These are phyloP conservation scores for Penicillium argentinense DNA, from an alignment of 495 filamentous ascomycete genomes.

Conservation along the genomic window DNA sequence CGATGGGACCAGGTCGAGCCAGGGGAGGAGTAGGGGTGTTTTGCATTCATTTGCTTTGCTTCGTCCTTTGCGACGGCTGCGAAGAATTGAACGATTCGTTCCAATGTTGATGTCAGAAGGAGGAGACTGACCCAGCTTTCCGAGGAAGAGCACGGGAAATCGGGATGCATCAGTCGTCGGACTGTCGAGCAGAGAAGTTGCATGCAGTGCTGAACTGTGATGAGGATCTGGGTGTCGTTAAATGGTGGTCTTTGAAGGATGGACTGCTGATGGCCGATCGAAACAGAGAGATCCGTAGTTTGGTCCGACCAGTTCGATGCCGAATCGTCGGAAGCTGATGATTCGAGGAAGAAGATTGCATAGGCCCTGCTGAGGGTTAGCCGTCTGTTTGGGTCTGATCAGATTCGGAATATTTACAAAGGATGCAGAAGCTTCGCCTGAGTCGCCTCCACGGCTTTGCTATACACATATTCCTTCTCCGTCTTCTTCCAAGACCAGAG, in stretches of 20 bases:
- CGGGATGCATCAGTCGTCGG: constrained; percentile 29
- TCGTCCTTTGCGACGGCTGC: constrained; percentile 20
- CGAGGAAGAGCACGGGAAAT: constrained; percentile 23
- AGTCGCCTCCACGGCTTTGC: constrained; percentile 22
- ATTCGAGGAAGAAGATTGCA: constrained; percentile 31
- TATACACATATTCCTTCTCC: constrained; percentile 29
- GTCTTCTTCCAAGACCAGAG: constrained; percentile 29
- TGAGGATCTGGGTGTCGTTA: constrained; percentile 21
- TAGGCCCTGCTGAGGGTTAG: constrained; percentile 22
- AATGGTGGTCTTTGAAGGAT: constrained; percentile 31
- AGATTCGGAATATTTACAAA: too few species aligned
- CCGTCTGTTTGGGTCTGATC: background rate
- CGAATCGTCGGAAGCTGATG: constrained; percentile 9
- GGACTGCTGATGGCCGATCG: constrained; percentile 16
- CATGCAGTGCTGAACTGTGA: constrained; percentile 32
- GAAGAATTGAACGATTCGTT: constrained; percentile 28
- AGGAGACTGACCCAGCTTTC: constrained; percentile 31
- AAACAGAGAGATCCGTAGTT: background rate
- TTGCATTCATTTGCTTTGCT: constrained; percentile 3
- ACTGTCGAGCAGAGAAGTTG: constrained; percentile 26
- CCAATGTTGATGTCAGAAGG: constrained; percentile 29
- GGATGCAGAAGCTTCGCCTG: constrained; percentile 25
- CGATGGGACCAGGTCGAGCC: constrained; percentile 22
- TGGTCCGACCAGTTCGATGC: constrained; percentile 1
- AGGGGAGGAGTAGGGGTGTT: too few species aligned